Conservation (phyloP, 129 eudicot genomes). For the Tagetes erecta region DNA sequence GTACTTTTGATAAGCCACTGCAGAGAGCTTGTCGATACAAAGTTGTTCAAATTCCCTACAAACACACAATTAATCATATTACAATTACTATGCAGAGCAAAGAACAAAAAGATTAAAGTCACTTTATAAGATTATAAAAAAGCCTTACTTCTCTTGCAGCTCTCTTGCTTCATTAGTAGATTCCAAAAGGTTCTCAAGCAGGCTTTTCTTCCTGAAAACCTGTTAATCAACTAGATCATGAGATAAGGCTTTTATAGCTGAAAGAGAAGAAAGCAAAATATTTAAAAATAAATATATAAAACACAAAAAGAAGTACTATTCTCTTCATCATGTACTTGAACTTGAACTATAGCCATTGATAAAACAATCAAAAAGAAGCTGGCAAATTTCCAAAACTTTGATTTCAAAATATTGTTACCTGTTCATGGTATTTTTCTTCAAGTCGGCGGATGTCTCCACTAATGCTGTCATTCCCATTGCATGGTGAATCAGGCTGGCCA, state of each 20-base stretch:
- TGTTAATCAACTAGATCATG: slow-evolving; percentile 32
- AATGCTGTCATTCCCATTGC: slow-evolving; percentile 55
- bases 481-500: slow-evolving; percentile 54
- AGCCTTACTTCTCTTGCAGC: slow-evolving; percentile 68
- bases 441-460: slow-evolving; percentile 58
- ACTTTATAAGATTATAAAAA: slow-evolving; percentile 3
- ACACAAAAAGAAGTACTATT: neutral
- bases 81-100: neutral
- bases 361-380: neutral
- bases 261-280: too few species aligned
- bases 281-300: neutral
- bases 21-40: slow-evolving; percentile 74
- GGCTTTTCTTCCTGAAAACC: slow-evolving; percentile 62
- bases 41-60: slow-evolving; percentile 67
- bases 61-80: slow-evolving; percentile 19
- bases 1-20: slow-evolving; percentile 79
- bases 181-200: slow-evolving; percentile 49
- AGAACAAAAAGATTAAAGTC: slow-evolving; percentile 1
- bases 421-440: slow-evolving; percentile 55
- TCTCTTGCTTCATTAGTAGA: slow-evolving; percentile 57
- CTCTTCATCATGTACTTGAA: slow-evolving; percentile 1
- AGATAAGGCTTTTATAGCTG: slow-evolving; percentile 16
- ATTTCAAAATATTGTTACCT: slow-evolving; percentile 46
- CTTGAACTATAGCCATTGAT: slow-evolving; percentile 13
- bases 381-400: neutral